Conservation (phyloP, 1,139 yeast species). For the Taphrina communis region DNA sequence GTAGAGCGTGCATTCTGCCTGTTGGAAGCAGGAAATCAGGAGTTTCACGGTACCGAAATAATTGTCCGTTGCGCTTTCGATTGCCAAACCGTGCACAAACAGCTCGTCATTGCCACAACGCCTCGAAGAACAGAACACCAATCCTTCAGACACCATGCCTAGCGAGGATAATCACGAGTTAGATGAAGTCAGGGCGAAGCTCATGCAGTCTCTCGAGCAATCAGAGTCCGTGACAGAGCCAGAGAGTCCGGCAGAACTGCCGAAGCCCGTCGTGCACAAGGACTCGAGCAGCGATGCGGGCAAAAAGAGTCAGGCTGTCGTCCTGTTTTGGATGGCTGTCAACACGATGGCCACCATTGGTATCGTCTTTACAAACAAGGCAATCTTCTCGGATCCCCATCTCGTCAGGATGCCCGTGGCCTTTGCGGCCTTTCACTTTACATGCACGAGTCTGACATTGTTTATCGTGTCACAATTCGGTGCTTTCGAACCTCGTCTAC, state of each 20-base stretch:
- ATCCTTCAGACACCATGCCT: not conserved
- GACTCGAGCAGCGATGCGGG: not conserved
- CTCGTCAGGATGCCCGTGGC: constrained; percentile 37
- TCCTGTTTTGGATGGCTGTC: constrained; percentile 38
- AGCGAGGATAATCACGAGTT: constrained; percentile 33
- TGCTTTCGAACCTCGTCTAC: constrained; percentile 30
- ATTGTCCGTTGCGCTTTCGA: not conserved
- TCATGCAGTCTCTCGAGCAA: constrained; percentile 35
- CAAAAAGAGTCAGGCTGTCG: constrained; percentile 26
- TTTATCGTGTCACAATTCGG: constrained; percentile 36
- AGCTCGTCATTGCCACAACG: not conserved
- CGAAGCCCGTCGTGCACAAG: constrained; percentile 33
- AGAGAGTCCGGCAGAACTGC: constrained; percentile 24
- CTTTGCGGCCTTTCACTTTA: constrained; percentile 39
- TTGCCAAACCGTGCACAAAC: not conserved
- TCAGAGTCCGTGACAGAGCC: not conserved
- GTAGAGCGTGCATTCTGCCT: no score
- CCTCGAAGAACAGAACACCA: no score
- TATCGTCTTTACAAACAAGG: constrained; percentile 41
- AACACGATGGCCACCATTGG: constrained; percentile 40
- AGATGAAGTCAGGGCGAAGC: constrained; percentile 36
- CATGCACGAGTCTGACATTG: constrained; percentile 35
- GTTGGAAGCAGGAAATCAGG: no score
- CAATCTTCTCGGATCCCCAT: constrained; percentile 37
- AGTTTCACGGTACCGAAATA: no score